Base-by-base conservation (phyloP, 805 yeast genomes). In the Metschnikowia lunata region DNA sequence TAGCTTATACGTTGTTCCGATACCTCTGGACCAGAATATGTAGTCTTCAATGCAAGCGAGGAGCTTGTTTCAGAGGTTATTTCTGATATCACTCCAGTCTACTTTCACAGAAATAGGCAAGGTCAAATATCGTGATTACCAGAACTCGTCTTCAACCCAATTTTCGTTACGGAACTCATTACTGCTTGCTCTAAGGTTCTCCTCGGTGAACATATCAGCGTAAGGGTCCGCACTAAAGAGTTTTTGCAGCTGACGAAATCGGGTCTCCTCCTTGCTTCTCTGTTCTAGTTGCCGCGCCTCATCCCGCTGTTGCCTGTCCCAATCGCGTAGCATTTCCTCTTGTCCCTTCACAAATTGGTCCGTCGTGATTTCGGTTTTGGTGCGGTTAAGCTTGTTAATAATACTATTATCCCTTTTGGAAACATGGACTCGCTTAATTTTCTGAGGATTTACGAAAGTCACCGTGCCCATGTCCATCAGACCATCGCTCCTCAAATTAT, bases 401-500 rank as follows among this genome's bases (percentile, higher is more conserved):
- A 82, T 67, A 6, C 76, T 63, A 55, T 81, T 84, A 36, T 82
- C 82, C 50, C 81, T 72, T 32, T 72, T 72, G 40, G 71, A 75
- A 29, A 87, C 75, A 48, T 70, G 73, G 28, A 78, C 62, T 49
- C 78, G 74, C 48, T 69, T 75, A 23, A 83, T 80, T 40, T 67
- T 63, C 48, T 75, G 78, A 2, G 71, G 73, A 46, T 82, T 79
- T 45, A 82, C 76, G 62, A 85, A 86, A 1, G 86, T 78, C 7
- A 86, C 95, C 39, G 88, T 87, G 4, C 95, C 95, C 6, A 77
- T 78, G 38, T 78, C 88, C 93, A 85, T 85, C 28, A 77, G 76
- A 11, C 82, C 83, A 40, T 79, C 79, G 51, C 83, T 83, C 34
- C 75, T 71, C 43, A 86, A 66, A 57, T 86, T 86, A 26, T 75